A percentile compares a stretch with the other conserved stretches of the same genome.
These are phyloP conservation scores for Rhinocladiella similis DNA, from an alignment of 2,329 filamentous ascomycete species.

Conservation along the genomic window DNA sequence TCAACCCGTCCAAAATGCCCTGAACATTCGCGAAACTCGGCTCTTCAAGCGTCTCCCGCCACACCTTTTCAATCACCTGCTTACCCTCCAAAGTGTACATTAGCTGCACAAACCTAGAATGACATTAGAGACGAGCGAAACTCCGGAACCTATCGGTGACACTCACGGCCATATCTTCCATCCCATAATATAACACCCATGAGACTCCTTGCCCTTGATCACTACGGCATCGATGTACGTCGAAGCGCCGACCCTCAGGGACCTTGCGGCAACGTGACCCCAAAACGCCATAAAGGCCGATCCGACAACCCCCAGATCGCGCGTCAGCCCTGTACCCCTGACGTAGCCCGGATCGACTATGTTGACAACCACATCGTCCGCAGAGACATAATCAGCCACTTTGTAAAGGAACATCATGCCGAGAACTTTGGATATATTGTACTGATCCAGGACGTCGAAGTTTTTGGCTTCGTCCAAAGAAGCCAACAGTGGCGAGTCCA, in stretches of 20 bases:
- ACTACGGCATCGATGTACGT: conserved; percentile 51
- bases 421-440: conserved; percentile 36
- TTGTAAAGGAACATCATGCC: conserved; percentile 39
- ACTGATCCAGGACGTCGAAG: conserved; percentile 28
- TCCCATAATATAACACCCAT: conserved; percentile 53
- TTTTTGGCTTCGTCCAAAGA: conserved; percentile 35
- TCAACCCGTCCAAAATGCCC: conserved; percentile 1
- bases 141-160: conserved; percentile 30
- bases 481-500: conserved; percentile 26
- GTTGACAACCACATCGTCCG: conserved; percentile 48
- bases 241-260: conserved; percentile 43
- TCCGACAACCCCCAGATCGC: conserved; percentile 30
- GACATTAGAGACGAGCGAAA: conserved; percentile 21
- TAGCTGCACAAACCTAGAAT: conserved; percentile 34
- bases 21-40: conserved; percentile 25
- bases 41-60: conserved; percentile 34
- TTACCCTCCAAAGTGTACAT: conserved; percentile 34
- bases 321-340: conserved; percentile 44
- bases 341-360: conserved; percentile 49
- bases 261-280: conserved; percentile 34
- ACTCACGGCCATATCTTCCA: conserved; percentile 51
- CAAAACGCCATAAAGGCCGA: conserved; percentile 26
- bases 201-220: conserved; percentile 50
- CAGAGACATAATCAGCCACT: conserved; percentile 39
- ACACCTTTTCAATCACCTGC: conserved; percentile 38